Percentiles rank a stretch among this genome's conserved stretches.
phyloP scores from a whole-genome alignment of 2,329 filamentous ascomycete genomes.

The Claviceps quebecensis region DNA sequence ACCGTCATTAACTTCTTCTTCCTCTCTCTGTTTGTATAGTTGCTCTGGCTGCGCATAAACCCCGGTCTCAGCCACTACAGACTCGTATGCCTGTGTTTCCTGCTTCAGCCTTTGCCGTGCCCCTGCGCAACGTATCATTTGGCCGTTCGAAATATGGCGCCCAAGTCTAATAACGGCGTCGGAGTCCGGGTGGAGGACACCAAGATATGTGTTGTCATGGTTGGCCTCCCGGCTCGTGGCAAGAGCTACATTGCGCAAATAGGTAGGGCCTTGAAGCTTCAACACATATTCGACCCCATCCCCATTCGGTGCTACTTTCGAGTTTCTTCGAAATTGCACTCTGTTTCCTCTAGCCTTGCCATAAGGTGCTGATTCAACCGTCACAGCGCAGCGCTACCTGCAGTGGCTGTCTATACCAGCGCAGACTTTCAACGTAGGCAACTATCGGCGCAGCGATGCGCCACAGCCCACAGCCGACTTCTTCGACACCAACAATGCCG shows the following conservation, averaged over 20 bases:
- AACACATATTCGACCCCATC: not conserved
- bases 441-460: conserved; percentile 79
- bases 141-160: conserved; percentile 24
- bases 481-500: conserved; percentile 80
- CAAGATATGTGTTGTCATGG: conserved; percentile 97
- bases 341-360: not conserved
- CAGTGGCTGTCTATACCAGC: conserved; percentile 92
- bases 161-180: conserved; percentile 43
- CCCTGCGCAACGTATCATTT: conserved; percentile 6
- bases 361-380: conserved; percentile 2
- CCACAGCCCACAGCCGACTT: conserved; percentile 88
- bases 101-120: conserved; percentile 6
- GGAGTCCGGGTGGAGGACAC: conserved; percentile 87
- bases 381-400: conserved; percentile 74
- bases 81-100: conserved; percentile 4
- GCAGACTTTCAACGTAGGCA: conserved; percentile 94
- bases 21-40: not conserved
- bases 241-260: conserved; percentile 98
- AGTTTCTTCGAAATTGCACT: not conserved
- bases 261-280: conserved; percentile 40
- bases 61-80: not conserved
- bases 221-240: conserved; percentile 84
- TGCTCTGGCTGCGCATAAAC: not conserved
- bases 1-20: not conserved
- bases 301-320: not conserved